Percentiles rank a stretch among this genome's conserved stretches.
phyloP scores from a whole-genome alignment of 805 yeast genomes.

The Pichia paraexigua region DNA sequence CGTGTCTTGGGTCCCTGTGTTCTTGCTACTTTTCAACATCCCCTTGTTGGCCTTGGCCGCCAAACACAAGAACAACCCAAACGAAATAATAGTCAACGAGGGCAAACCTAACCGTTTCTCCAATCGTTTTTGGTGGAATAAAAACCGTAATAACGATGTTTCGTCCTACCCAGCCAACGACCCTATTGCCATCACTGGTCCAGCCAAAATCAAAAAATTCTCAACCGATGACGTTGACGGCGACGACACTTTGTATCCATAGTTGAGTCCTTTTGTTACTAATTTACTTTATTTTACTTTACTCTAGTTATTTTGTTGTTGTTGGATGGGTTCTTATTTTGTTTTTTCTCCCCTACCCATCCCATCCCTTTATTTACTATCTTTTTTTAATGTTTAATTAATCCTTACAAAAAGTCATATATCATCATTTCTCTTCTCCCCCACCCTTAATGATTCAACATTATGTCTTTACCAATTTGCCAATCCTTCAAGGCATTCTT shows the following conservation, averaged over 20 bases:
- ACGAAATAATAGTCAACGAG: not conserved
- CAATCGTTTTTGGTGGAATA: not conserved
- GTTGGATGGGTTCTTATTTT: not conserved
- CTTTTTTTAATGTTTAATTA: too few species aligned
- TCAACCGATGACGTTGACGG: not conserved
- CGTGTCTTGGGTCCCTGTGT: conserved; percentile 53
- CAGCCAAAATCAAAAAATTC: conserved; percentile 1
- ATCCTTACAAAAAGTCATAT: too few species aligned
- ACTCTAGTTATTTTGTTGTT: not conserved
- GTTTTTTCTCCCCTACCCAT: not conserved
- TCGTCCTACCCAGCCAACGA: not conserved
- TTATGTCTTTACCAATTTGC: conserved; percentile 64
- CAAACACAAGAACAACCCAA: not conserved
- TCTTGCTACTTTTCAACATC: conserved; percentile 11
- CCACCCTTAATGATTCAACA: conserved; percentile 44
- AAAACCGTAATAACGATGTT: not conserved
- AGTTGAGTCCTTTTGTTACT: not conserved
- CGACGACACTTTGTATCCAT: not conserved
- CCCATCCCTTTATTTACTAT: not conserved
- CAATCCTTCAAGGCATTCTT: conserved; percentile 67
- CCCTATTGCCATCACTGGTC: not conserved
- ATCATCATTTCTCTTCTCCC: too few species aligned
- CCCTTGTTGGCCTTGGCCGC: conserved; percentile 4
- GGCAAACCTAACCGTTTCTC: too few species aligned
- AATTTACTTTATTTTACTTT: not conserved